Percentiles rank a stretch among this genome's conserved stretches.
These are phyloP conservation scores for Lantana camara DNA, from an alignment of 257 asterid genomes.

Conservation along the genomic window DNA sequence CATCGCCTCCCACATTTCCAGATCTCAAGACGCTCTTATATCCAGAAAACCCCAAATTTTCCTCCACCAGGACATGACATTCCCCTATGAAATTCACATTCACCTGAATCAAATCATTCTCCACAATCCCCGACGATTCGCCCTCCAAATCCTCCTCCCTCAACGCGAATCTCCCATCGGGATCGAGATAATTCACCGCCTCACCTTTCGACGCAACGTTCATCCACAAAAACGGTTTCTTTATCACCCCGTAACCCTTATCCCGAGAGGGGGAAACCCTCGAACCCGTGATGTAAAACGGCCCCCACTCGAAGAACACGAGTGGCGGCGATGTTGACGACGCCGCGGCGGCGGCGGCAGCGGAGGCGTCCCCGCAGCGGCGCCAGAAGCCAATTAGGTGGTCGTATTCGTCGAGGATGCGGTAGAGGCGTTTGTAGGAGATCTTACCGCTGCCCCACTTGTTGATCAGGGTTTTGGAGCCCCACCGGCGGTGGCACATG, in stretches of 20 bases:
- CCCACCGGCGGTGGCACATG: slow-evolving; percentile 90
- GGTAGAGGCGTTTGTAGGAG: slow-evolving; percentile 62
- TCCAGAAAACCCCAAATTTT: slow-evolving; percentile 40
- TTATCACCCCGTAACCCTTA: slow-evolving; percentile 57
- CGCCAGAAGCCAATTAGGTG: slow-evolving; percentile 93
- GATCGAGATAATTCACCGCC: slow-evolving; percentile 63
- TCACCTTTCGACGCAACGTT: slow-evolving; percentile 64
- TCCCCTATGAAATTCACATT: slow-evolving; percentile 65
- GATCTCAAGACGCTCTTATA: slow-evolving; percentile 35
- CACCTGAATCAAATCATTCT: slow-evolving; percentile 60
- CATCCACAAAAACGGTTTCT: slow-evolving; percentile 65
- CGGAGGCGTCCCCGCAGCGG: slow-evolving; percentile 50
- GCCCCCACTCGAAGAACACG: slow-evolving; percentile 86
- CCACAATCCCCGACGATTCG: slow-evolving; percentile 39
- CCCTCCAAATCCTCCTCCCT: slow-evolving; percentile 47
- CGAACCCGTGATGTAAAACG: slow-evolving; percentile 65
- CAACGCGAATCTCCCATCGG: slow-evolving; percentile 51
- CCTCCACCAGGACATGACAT: slow-evolving; percentile 72
- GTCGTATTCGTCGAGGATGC: slow-evolving; percentile 59
- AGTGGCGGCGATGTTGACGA: slow-evolving; percentile 41
- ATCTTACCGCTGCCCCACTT: slow-evolving; percentile 73
- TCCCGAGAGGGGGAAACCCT: slow-evolving; percentile 57
- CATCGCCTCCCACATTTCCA: slow-evolving; percentile 53
- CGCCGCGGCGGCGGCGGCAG: too few species aligned
- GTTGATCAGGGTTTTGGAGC: slow-evolving; percentile 68